Percentiles rank a stretch among this genome's conserved stretches.
Conservation (phyloP, 257 asterid genomes). For the Paraleonurus japonicus region DNA sequence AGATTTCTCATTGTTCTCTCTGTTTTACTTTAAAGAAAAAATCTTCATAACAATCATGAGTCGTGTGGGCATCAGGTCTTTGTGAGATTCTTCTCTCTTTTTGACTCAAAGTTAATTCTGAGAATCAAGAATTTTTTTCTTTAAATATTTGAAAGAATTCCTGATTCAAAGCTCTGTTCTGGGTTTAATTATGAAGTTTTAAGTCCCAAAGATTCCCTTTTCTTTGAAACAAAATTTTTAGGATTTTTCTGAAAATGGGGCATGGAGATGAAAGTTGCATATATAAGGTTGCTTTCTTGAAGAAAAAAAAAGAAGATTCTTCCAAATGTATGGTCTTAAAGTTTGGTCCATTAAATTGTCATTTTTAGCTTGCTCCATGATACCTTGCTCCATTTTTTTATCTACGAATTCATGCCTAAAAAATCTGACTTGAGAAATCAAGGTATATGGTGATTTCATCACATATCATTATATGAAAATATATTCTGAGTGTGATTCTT, state of each 20-base stretch:
- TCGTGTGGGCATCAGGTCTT: background rate
- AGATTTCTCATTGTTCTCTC: slow-evolving; percentile 3
- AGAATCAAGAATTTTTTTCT: background rate
- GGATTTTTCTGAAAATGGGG: slow-evolving; percentile 9
- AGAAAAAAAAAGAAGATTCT: slow-evolving; percentile 24
- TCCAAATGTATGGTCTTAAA: slow-evolving; percentile 36
- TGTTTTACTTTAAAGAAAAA: background rate
- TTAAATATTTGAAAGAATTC: slow-evolving; percentile 5
- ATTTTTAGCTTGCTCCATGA: slow-evolving; percentile 7
- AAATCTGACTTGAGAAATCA: slow-evolving; percentile 19
- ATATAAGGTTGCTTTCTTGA: slow-evolving; percentile 35
- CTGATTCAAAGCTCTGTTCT: slow-evolving; percentile 5
- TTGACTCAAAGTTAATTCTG: background rate
- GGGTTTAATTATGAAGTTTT: background rate
- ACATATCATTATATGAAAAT: slow-evolving; percentile 27
- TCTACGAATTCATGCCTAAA: slow-evolving; percentile 1
- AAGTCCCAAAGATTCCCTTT: background rate
- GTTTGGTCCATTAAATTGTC: slow-evolving; percentile 36
- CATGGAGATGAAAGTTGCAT: slow-evolving; percentile 22
- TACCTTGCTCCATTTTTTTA: slow-evolving; percentile 1
- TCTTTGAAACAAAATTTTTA: background rate
- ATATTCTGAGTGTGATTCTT: slow-evolving; percentile 39
- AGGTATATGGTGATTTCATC: slow-evolving; percentile 21
- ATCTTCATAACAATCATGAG: background rate
- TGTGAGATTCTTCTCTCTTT: slow-evolving; percentile 12